phyloP scores from a whole-genome alignment of 1,139 yeast genomes.

The Spathaspora sp. region DNA sequence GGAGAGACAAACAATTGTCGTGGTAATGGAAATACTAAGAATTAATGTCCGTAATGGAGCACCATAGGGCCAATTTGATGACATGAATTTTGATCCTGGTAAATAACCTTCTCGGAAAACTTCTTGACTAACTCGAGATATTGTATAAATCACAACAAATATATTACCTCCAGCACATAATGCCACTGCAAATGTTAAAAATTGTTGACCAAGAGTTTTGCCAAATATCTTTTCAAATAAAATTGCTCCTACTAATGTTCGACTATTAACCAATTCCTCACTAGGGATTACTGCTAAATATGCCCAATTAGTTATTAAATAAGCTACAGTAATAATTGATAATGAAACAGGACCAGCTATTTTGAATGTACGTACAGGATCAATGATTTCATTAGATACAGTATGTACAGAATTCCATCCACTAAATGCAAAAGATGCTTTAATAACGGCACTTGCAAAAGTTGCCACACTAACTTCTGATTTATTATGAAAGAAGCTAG shows the following conservation, averaged over 20 bases:
- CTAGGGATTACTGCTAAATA: conserved; percentile 55
- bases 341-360: conserved; percentile 63
- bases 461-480: conserved; percentile 40
- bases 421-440: conserved; percentile 58
- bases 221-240: conserved; percentile 60
- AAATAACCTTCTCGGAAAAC: conserved; percentile 62
- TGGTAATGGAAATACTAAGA: conserved; percentile 36
- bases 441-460: conserved; percentile 55
- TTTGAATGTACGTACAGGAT: conserved; percentile 55
- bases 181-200: conserved; percentile 57
- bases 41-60: conserved; percentile 53
- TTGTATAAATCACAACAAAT: conserved; percentile 58
- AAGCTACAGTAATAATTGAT: conserved; percentile 48
- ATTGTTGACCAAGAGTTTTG: conserved; percentile 46
- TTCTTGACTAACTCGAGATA: conserved; percentile 64
- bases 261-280: conserved; percentile 52
- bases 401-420: conserved; percentile 70
- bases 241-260: conserved; percentile 59
- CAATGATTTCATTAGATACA: conserved; percentile 58
- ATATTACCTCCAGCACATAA: conserved; percentile 63
- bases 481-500: conserved; percentile 27
- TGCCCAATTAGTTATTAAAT: conserved; percentile 53
- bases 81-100: conserved; percentile 52
- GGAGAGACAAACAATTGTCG: conserved; percentile 54
- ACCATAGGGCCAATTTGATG: conserved; percentile 56